Conservation (phyloP, 2,329 filamentous ascomycete species). For the Clonostachys rosea region DNA sequence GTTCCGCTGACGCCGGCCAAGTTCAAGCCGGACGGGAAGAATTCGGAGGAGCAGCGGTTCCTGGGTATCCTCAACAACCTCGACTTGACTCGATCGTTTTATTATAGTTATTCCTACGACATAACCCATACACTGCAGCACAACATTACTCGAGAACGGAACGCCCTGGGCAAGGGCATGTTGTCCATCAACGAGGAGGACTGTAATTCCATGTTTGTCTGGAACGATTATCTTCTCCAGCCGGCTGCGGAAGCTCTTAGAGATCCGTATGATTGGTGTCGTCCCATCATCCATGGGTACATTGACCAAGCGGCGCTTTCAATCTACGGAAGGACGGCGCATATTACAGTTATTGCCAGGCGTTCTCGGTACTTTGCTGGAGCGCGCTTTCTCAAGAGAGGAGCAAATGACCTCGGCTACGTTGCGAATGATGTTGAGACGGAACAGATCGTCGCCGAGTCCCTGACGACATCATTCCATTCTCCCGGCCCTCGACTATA, state of each 20-base stretch:
- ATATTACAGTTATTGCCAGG: conserved; percentile 90
- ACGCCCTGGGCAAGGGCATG: conserved; percentile 61
- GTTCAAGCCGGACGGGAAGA: conserved; percentile 70
- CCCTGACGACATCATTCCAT: conserved; percentile 92
- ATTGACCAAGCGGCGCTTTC: conserved; percentile 84
- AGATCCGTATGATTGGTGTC: conserved; percentile 91
- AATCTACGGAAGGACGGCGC: conserved; percentile 83
- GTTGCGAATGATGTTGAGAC: conserved; percentile 99
- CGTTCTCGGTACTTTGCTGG: conserved; percentile 92
- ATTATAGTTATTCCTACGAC: conserved; percentile 98
- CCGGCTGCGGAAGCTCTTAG: conserved; percentile 68
- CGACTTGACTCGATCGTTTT: conserved; percentile 87
- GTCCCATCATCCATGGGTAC: conserved; percentile 93
- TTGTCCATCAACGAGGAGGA: conserved; percentile 51
- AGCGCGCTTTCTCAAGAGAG: conserved; percentile 88
- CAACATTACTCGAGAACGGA: conserved; percentile 80
- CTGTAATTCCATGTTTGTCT: conserved; percentile 95
- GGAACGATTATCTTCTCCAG: conserved; percentile 86
- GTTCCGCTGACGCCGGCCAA: conserved; percentile 78
- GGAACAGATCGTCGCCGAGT: conserved; percentile 95
- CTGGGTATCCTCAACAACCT: conserved; percentile 85
- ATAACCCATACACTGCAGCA: conserved; percentile 88
- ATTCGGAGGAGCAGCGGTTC: conserved; percentile 86
- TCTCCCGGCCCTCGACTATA: conserved; percentile 81
- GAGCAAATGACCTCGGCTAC: conserved; percentile 89